Base-by-base conservation (phyloP, 306 rosid species). In the Cucurbita pepo region DNA sequence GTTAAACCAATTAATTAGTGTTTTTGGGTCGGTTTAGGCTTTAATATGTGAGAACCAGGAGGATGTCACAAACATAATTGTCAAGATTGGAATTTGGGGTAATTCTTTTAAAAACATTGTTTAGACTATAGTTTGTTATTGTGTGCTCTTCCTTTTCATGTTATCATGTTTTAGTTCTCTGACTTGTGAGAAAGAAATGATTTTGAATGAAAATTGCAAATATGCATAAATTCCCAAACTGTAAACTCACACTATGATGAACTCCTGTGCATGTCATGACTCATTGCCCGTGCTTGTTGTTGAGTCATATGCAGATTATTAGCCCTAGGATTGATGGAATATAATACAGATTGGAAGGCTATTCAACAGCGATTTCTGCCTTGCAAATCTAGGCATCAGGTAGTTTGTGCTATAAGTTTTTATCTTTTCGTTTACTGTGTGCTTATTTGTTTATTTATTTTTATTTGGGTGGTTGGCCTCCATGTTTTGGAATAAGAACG, bases 311-410 rank as follows among this genome's bases (percentile, higher is more conserved):
- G 72, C 90, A 88, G 97, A 76, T 82, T 95, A 79, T 80, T 91
- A 73, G 97, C 95, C 67, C 81, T 95, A 60, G 97, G 99, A 62
- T 80, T 91, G 79, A 76, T 91, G 89, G 97, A 95, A 80, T 89
- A 86, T 74, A 95, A 95, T 82, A 91, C 91, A n/a, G 96, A 95
- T 75, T 95, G 96, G 99, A 84, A 91, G 77, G 91, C 95, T 50
- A 89, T 95, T 78, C 96, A 86, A 83, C 91, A 80, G 61, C 88
- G 95, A 40, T 95, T 91, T 79, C 96, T 95, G 85, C 99, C 99
- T 56, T 84, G 92, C 95, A 95, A 95, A 71, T 83, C 96, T 74
- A 81, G 79, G 77, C 92, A 86, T 82, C 99, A 91, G 99, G 99
- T 95, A 69, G 45, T 69, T 69, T 21, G 18, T 45, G 53, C 56